Evolutionary conservation across 805 yeast species (phyloP).

Genomic region (Candida rishiriensis): DNA sequence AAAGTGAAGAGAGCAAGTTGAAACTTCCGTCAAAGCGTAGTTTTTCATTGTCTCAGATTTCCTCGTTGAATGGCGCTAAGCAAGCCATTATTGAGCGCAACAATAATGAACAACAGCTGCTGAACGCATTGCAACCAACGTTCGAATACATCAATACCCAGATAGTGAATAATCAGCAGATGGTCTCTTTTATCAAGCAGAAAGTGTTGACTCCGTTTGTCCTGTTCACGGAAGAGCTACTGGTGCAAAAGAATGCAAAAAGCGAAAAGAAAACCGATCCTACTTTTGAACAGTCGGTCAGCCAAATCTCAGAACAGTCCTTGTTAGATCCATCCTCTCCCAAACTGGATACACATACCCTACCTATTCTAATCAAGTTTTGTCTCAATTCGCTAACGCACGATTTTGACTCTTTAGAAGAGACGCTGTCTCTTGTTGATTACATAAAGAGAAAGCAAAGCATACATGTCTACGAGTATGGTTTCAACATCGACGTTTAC

Average conservation of each 20-base stretch:
- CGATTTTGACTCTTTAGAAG: slow-evolving; percentile 28
- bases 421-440: slow-evolving; percentile 17
- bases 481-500: slow-evolving; percentile 28
- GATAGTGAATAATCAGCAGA: slow-evolving; percentile 15
- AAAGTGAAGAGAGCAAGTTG: neutral
- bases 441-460: slow-evolving; percentile 24
- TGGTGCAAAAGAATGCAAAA: neutral
- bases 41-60: slow-evolving; percentile 1
- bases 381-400: slow-evolving; percentile 27
- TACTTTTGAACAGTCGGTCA: neutral
- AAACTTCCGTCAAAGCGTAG: slow-evolving; percentile 1
- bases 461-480: slow-evolving; percentile 28
- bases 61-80: neutral
- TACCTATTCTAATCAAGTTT: slow-evolving; percentile 25
- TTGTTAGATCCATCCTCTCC: slow-evolving; percentile 19
- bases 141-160: slow-evolving; percentile 19
- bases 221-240: neutral
- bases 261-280: neutral
- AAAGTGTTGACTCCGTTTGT: slow-evolving; percentile 19
- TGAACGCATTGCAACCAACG: slow-evolving; percentile 16
- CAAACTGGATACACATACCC: slow-evolving; percentile 16
- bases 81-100: slow-evolving; percentile 5
- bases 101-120: slow-evolving; percentile 6
- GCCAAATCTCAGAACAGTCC: slow-evolving; percentile 7
- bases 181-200: slow-evolving; percentile 17